Conservation (phyloP, 2,329 filamentous ascomycete genomes). For the Arthrobotrys megalospora region DNA sequence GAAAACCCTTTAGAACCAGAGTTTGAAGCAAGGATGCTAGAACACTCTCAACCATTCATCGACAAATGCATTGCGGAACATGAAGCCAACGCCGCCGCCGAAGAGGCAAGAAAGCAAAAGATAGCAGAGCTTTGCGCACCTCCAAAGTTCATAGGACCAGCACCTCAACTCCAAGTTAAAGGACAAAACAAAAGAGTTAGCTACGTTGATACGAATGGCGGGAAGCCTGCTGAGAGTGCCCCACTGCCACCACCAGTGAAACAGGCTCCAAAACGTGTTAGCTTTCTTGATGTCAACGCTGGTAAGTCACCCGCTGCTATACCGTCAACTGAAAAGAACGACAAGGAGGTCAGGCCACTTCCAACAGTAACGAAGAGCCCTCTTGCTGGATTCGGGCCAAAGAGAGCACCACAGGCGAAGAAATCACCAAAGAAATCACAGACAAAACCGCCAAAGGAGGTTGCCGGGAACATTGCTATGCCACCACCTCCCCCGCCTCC, state of each 20-base stretch:
- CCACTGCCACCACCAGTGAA: neutral
- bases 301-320: neutral
- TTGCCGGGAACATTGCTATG: neutral
- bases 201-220: neutral
- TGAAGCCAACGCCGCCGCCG: neutral
- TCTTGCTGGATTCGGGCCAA: neutral
- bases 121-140: constrained; percentile 18
- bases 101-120: constrained; percentile 23
- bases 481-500: neutral
- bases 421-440: neutral
- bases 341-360: neutral
- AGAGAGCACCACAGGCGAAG: neutral
- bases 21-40: constrained; percentile 1
- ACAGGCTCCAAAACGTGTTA: neutral
- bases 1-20: constrained; percentile 4
- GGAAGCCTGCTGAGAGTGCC: neutral
- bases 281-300: constrained; percentile 1
- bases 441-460: neutral
- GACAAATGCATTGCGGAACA: neutral
- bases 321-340: neutral
- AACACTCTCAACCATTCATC: neutral
- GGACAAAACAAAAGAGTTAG: constrained; percentile 35
- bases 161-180: constrained; percentile 13
- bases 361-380: neutral
- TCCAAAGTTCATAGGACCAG: constrained; percentile 30